These are phyloP conservation scores for Scedosporium boydii DNA, from an alignment of 2,329 filamentous ascomycete species.

Conservation along the genomic window DNA sequence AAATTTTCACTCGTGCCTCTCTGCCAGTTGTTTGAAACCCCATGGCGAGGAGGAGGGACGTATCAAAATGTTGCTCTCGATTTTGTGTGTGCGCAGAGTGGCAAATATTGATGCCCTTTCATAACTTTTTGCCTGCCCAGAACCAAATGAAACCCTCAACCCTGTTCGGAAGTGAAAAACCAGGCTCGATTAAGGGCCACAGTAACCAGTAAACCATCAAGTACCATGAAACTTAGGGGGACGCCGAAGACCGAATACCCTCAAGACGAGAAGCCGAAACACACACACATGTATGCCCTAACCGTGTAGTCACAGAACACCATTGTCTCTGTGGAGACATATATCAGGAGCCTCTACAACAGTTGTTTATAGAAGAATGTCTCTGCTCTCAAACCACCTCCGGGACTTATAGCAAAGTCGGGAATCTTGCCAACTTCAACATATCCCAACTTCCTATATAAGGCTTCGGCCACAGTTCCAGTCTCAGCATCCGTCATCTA, in stretches of 20 bases:
- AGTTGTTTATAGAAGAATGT: slow-evolving; percentile 53
- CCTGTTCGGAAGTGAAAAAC: neutral
- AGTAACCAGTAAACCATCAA: neutral
- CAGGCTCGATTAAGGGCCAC: no score
- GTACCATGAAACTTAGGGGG: neutral
- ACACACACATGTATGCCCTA: no score
- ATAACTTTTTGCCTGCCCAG: neutral
- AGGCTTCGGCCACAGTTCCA: slow-evolving; percentile 39
- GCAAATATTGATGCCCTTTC: neutral
- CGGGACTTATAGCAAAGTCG: slow-evolving; percentile 39
- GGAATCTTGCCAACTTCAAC: slow-evolving; percentile 44
- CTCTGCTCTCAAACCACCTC: slow-evolving; percentile 37
- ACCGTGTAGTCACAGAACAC: neutral
- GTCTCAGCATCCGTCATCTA: slow-evolving; percentile 44
- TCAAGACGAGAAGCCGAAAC: neutral
- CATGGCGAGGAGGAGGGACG: neutral
- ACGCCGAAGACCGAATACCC: neutral
- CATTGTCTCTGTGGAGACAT: neutral
- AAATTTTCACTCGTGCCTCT: neutral
- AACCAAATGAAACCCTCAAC: neutral
- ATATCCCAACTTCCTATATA: slow-evolving; percentile 50
- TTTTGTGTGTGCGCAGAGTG: neutral
- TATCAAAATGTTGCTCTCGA: neutral
- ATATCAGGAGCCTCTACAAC: neutral
- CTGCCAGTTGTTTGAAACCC: neutral